Evolutionary conservation across 169 alveolate genomes (phyloP).

Genomic region (Plasmodium gallinaceum): DNA sequence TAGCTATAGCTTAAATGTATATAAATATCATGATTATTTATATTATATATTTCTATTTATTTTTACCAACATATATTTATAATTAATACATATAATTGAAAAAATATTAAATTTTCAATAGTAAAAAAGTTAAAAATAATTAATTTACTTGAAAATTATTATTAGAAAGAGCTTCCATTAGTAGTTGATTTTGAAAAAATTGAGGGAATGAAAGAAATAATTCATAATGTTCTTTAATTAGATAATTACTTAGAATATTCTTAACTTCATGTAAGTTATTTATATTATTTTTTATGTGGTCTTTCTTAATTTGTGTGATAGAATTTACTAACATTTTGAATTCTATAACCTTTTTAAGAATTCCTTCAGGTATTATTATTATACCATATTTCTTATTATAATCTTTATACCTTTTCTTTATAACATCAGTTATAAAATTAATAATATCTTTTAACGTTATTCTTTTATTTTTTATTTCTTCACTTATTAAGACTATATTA

Average conservation of each 20-base stretch:
- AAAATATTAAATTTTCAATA: no score
- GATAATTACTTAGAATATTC: conserved; percentile 94
- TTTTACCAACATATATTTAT: no score
- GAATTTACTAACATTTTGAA: conserved; percentile 90
- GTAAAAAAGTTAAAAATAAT: no score
- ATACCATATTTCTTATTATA: conserved; percentile 93
- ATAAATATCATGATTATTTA: not conserved
- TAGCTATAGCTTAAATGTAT: not conserved
- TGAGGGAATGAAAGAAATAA: conserved; percentile 6
- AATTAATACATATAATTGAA: no score
- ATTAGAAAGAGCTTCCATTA: not conserved
- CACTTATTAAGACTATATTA: conserved; percentile 92
- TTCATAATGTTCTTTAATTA: not conserved
- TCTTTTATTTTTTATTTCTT: conserved; percentile 90
- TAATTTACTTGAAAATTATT: conserved; percentile 1
- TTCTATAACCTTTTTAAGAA: conserved; percentile 93
- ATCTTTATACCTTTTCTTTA: conserved; percentile 85
- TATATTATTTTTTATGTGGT: not conserved
- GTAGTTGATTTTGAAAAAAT: conserved; percentile 20
- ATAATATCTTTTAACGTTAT: conserved; percentile 87
- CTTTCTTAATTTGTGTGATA: conserved; percentile 86
- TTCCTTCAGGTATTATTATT: conserved; percentile 94
- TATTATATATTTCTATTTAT: not conserved
- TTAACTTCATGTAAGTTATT: conserved; percentile 86
- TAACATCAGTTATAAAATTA: conserved; percentile 87